Evolutionary conservation across 441 rosid species (phyloP), one percentile per base, ranked within the genome.

Genomic region (Erysimum cheiri): DNA sequence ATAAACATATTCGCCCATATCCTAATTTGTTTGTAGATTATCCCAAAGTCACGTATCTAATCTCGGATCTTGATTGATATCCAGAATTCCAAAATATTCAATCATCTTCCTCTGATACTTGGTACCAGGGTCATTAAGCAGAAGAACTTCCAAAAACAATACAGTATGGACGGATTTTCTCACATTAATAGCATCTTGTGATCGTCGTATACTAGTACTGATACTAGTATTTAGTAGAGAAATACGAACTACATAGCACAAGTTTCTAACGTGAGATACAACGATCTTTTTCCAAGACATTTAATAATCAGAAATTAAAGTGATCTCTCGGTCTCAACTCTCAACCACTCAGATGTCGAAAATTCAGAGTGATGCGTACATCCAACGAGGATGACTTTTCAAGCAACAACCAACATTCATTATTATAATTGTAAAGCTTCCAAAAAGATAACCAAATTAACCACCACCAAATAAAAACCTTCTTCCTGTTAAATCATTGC

Each of bases 291-390:
- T 3, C 29, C 36, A 57, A 17, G 31, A 40, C 8, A 36, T 33
- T 46, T 24, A 26, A 19, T n/a, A 26, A n/a, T 33, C 48, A 59
- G 22, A 7, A 56, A 32, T 19, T 35, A 35, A 44, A 17, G 48
- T 11, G 3, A n/a, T 26, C 64, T 26, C 55, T 1, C 33, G 57
- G 8, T 50, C 59, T 72, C 71, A 72, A 59, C 77, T n/a, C n/a
- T n/a, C n/a, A n/a, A n/a, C n/a, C 67, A 66, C 77, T 54, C 40
- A 52, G 3, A 32, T 59, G 62, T 50, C 33, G 8, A n/a, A 61
- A 14, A 41, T 7, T 15, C 22, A 64, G 61, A 58, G 35, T 67
- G 72, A 58, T 66, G 72, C 48, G 19, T 59, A 49, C 59, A 73
- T 29, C 53, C 13, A 37, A 65, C 36, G 71, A 73, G 31, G 10